Evolutionary conservation across 306 rosid genomes (phyloP).

Genomic region (Casuarina cunninghamiana): DNA sequence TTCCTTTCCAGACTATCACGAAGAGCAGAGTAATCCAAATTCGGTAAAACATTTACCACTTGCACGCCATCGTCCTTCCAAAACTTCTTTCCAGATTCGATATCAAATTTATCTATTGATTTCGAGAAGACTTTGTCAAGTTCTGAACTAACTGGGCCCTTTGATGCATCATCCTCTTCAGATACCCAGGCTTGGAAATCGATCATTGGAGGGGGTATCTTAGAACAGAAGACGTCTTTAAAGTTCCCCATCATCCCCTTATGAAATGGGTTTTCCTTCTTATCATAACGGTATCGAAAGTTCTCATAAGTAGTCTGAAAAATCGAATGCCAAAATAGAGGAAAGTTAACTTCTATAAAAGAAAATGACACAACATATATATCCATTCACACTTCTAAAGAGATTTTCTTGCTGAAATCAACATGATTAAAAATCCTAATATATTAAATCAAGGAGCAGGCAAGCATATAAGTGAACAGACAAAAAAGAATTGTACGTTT

Average conservation of each 20-base stretch:
- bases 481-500: too few species aligned
- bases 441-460: too few species aligned
- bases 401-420: too few species aligned
- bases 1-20: conserved; percentile 49
- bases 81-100: conserved; percentile 48
- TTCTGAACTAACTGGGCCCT: conserved; percentile 44
- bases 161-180: conserved; percentile 38
- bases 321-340: conserved; percentile 12
- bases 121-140: conserved; percentile 44
- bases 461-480: too few species aligned
- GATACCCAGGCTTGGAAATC: conserved; percentile 68
- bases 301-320: conserved; percentile 88
- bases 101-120: conserved; percentile 60
- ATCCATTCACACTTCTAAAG: too few species aligned
- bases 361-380: too few species aligned
- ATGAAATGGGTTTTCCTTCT: conserved; percentile 71
- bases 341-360: too few species aligned
- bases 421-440: too few species aligned
- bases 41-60: conserved; percentile 51
- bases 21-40: conserved; percentile 56
- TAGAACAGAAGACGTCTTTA: conserved; percentile 70
- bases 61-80: conserved; percentile 41
- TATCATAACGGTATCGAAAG: conserved; percentile 85
- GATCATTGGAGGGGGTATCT: conserved; percentile 56
- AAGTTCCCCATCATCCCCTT: conserved; percentile 58